A percentile compares a stretch with the other conserved stretches of the same genome.
These are phyloP conservation scores for Pseudopediastrum boryanum DNA, from an alignment of 139 green algal genomes.

Conservation along the genomic window DNA sequence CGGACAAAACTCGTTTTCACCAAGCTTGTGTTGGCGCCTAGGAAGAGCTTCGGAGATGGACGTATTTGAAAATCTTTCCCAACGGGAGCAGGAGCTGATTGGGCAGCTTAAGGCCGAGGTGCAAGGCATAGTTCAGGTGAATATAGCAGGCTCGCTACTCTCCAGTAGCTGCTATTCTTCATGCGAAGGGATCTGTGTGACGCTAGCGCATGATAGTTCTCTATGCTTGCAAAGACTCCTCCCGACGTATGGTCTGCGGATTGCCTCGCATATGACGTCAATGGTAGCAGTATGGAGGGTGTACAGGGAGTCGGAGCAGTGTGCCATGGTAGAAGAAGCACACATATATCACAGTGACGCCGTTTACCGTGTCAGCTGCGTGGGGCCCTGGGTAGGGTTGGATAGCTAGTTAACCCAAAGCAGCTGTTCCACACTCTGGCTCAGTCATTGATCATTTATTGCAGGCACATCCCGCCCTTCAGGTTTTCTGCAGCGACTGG, in stretches of 20 bases:
- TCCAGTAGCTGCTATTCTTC: neutral
- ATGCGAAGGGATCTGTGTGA: neutral
- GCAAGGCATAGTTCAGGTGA: slow-evolving; percentile 28
- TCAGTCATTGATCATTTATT: neutral
- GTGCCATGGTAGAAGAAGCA: neutral
- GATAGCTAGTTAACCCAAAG: neutral
- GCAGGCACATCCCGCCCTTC: slow-evolving; percentile 43
- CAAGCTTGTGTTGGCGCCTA: neutral
- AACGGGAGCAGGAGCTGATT: slow-evolving; percentile 29
- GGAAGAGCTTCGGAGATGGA: slow-evolving; percentile 17
- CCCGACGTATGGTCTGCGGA: neutral
- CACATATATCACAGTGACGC: neutral
- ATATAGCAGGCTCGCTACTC: neutral
- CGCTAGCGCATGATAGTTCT: too few relatives aligned
- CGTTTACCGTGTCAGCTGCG: neutral
- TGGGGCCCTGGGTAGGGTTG: neutral
- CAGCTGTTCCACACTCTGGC: neutral
- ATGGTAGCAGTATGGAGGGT: neutral
- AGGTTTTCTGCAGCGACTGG: slow-evolving; percentile 60
- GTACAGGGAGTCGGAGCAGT: neutral
- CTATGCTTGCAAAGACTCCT: neutral
- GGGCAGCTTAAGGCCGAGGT: slow-evolving; percentile 40
- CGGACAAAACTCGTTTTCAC: neutral
- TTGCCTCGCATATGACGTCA: slow-evolving; percentile 2
- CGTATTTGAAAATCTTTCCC: slow-evolving; percentile 7